Evolutionary conservation across 345 rosid genomes (phyloP).

Genomic region (Dipteronia sinensis): DNA sequence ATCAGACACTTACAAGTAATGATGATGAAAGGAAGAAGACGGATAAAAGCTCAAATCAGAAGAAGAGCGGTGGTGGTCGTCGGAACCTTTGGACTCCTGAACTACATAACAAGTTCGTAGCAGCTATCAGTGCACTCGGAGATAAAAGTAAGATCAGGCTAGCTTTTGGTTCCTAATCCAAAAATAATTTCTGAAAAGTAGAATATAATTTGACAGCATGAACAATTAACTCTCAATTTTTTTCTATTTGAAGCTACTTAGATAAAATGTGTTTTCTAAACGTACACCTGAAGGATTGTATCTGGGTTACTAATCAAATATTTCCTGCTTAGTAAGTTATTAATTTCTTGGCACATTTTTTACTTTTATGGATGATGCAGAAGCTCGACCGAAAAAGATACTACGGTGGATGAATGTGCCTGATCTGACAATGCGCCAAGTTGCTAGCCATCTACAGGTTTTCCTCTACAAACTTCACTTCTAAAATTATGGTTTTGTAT

Average conservation of each 20-base stretch:
- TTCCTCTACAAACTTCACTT: neutral
- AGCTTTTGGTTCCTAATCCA: neutral
- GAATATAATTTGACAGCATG: too few species aligned
- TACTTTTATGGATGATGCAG: conserved; percentile 28
- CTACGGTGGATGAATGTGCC: conserved; percentile 46
- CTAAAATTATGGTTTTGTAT: neutral
- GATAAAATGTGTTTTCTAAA: too few species aligned
- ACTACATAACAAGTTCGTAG: conserved; percentile 46
- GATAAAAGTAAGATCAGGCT: conserved; percentile 28
- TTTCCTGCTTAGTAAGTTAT: neutral
- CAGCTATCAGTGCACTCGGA: conserved; percentile 41
- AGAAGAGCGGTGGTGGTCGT: neutral
- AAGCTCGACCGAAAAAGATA: conserved; percentile 46
- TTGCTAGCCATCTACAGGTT: conserved; percentile 72
- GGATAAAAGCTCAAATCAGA: neutral
- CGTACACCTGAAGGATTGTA: neutral
- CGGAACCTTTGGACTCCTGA: conserved; percentile 36
- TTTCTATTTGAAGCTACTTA: too few species aligned
- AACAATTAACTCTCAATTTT: too few species aligned
- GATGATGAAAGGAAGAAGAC: too few species aligned
- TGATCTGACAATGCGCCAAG: conserved; percentile 44
- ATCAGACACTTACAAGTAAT: neutral
- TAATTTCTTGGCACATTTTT: neutral
- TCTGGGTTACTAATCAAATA: neutral
- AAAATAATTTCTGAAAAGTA: too few species aligned